Evolutionary conservation across 2,329 filamentous ascomycete genomes (phyloP), one percentile per base, ranked within the genome.

Genomic region (Coniella lustricola): DNA sequence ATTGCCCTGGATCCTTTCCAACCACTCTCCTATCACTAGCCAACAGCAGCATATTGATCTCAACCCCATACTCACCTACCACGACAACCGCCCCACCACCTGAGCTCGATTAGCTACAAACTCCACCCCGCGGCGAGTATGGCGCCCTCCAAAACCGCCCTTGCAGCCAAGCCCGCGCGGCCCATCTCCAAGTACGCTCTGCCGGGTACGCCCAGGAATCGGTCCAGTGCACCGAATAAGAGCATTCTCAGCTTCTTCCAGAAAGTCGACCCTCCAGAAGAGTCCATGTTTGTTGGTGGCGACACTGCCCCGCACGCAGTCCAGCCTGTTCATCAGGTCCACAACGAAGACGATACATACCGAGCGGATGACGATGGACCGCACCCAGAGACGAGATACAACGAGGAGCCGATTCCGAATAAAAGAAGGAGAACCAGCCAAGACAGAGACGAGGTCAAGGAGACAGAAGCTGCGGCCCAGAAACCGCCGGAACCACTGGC

Each of bases 241-340:
- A 88, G 82, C 54, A 88, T 89, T 29, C 66, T 88, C 13, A 87
- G 67, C 54, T 90, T 88, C 63, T 90, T 90, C 61, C 82, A 85
- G 59, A 89, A 87, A 60, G 72, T 78, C 0, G 75, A 79, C 34
- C 75, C 77, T 45, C 68, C 75, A 49, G 74, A 84, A 53, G 69
- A 81, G 48, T 70, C 72, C 17, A 72, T 85, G 9, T 85, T 87
- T 55, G 63, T 73, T 0, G 53, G 50, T 7, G 53, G 62, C n/a
- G 54, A 59, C 14, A 37, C 55, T 3, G 45, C 57, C 2, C 48
- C 51, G n/a, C 32, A 45, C 34, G 33, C 44, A 36, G 20, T 46
- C 20, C 18, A 40, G 18, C n/a, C 44, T 16, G 44, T 44, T 37
- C 42, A 42, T 32, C 10, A 44, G 4, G 44, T 44, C 17, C 52